phyloP scores from a whole-genome alignment of 176 grass and related monocot species.

The Leersia perrieri region DNA sequence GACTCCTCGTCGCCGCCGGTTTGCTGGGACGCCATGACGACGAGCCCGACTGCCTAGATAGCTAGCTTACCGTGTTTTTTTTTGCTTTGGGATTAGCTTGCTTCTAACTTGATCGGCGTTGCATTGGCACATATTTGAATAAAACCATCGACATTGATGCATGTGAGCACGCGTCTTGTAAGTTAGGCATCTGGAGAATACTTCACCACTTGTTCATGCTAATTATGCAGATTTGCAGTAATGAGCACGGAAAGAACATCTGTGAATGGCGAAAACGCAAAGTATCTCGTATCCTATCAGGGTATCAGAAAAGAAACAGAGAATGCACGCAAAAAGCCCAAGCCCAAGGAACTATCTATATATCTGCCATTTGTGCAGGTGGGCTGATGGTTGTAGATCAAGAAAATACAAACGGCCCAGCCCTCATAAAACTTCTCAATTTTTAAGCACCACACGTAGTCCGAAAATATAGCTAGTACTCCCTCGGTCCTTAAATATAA shows the following conservation, averaged over 20 bases:
- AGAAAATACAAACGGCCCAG: no score
- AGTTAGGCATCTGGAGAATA: neutral
- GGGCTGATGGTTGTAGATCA: no score
- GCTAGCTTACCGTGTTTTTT: no score
- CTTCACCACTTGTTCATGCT: neutral
- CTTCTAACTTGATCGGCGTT: neutral
- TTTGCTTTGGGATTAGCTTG: neutral
- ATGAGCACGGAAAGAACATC: slow-evolving; percentile 21
- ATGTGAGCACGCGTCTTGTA: neutral
- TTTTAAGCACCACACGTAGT: no score
- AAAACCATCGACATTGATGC: neutral
- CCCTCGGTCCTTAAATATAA: no score
- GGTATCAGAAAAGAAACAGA: neutral
- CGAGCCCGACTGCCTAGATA: no score
- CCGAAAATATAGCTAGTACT: no score
- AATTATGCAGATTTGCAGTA: neutral
- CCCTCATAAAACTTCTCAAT: no score
- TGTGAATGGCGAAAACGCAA: neutral
- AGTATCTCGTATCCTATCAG: neutral
- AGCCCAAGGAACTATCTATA: no score
- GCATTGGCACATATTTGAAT: neutral
- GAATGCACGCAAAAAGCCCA: neutral
- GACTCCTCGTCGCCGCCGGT: slow-evolving; percentile 31
- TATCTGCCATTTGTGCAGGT: no score
- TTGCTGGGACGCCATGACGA: slow-evolving; percentile 6